A percentile compares a stretch with the other conserved stretches of the same genome.
These are phyloP conservation scores for Fusarium incarnatum DNA, from an alignment of 2,329 filamentous ascomycete species.

Conservation along the genomic window DNA sequence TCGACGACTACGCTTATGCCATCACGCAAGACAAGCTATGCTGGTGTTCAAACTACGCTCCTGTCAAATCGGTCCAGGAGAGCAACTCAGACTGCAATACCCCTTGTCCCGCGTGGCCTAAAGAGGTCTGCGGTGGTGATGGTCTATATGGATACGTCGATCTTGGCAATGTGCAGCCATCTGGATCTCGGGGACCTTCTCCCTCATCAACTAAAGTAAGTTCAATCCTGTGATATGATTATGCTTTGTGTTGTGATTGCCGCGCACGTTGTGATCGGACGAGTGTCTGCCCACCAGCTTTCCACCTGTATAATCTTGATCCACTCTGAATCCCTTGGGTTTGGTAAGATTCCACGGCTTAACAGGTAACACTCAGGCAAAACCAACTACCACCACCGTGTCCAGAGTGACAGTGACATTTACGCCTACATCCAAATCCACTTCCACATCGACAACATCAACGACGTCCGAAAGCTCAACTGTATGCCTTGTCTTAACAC, in stretches of 20 bases:
- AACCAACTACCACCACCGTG: constrained; percentile 44
- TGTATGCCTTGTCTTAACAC: constrained; percentile 53
- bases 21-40: constrained; percentile 74
- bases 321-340: constrained; percentile 9
- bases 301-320: constrained; percentile 26
- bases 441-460: constrained; percentile 42
- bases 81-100: constrained; percentile 62
- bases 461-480: constrained; percentile 48
- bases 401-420: constrained; percentile 49
- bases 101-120: constrained; percentile 75
- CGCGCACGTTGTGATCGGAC: constrained; percentile 36
- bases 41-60: constrained; percentile 80
- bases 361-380: constrained; percentile 48
- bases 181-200: constrained; percentile 62
- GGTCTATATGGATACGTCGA: constrained; percentile 74
- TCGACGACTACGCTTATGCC: constrained; percentile 70
- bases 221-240: constrained; percentile 30
- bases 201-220: constrained; percentile 48
- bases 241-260: constrained; percentile 36
- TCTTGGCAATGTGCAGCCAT: constrained; percentile 60
- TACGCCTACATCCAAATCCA: constrained; percentile 33
- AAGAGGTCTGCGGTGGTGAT: constrained; percentile 73
- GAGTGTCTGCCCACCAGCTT: constrained; percentile 37
- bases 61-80: constrained; percentile 58
- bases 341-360: constrained; percentile 47